Evolutionary conservation across 306 rosid species (phyloP), one percentile per base, ranked within the genome.

Genomic region (Pterocarpus santalinus): DNA sequence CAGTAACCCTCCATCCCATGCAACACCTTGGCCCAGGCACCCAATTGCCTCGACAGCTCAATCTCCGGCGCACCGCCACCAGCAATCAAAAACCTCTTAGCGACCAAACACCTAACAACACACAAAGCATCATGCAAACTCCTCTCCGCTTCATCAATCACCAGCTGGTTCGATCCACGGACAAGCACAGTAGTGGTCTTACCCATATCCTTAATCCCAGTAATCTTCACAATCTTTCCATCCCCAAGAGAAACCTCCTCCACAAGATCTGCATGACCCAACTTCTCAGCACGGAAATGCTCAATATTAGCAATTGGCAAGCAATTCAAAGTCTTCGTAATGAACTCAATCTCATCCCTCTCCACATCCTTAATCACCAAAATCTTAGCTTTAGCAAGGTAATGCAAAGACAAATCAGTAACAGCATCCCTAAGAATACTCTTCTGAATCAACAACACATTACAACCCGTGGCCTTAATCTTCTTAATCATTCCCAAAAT

Each of bases 1-100:
- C 99, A 95, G 74, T 95, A 92, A 58, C 99, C 98, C 81, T 95
- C 99, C 99, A 95, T 95, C 47, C 99, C 99, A 55, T 93, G 98
- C 83, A 95, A 83, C 82, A 90, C 99, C 92, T 95, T 95, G 0
- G 99, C 98, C 99, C 99, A 95, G 2, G 99, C 98, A 73, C 99
- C 98, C 83, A 95, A 60, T 83, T 95, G 99, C 90, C 99, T 87
- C 0, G 99, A 95, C 15, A 95, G 85, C 97, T 95, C 99, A 65
- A 95, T 95, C 86, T 95, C 99, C 0, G 99, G 99, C 0, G 99
- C 99, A 2, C 99, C 99, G 32, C 99, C 99, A 2, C 99, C 99
- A 0, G 99, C 99, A 77, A 95, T 95, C 84, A 95, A 75, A 87
- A 93, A 95, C 85, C 92, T 87, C 89, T 95, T 95, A 51, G 75